These are phyloP conservation scores for Fusarium udum DNA, from an alignment of 2,329 filamentous ascomycete species.

Conservation along the genomic window DNA sequence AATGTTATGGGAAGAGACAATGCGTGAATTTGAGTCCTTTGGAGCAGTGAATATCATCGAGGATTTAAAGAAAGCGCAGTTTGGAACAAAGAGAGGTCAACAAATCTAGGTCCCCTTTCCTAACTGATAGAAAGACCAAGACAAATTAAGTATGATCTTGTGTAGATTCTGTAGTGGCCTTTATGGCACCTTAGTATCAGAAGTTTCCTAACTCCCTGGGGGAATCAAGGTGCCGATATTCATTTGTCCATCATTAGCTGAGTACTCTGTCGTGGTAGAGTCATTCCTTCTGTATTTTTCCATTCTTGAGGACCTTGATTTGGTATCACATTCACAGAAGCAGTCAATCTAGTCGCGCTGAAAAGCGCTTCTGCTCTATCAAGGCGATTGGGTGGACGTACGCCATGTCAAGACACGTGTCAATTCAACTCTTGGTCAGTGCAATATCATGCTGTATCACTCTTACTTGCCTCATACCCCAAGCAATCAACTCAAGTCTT, in stretches of 20 bases:
- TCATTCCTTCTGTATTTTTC: neutral
- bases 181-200: neutral
- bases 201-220: neutral
- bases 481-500: neutral
- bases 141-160: neutral
- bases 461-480: neutral
- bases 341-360: neutral
- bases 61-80: neutral
- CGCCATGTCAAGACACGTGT: neutral
- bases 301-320: accelerated
- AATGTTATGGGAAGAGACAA: neutral
- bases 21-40: neutral
- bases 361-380: neutral
- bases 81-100: neutral
- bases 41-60: neutral
- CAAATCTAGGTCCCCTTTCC: neutral
- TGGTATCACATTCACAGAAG: neutral
- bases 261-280: neutral
- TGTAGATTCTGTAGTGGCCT: no score
- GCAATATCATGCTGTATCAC: neutral
- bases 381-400: accelerated
- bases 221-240: neutral
- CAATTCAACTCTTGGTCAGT: neutral
- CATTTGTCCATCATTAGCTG: neutral
- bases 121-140: accelerated